These are phyloP conservation scores for Xylariomycetidae sp. DNA, from an alignment of 2,329 filamentous ascomycete genomes.

Conservation along the genomic window DNA sequence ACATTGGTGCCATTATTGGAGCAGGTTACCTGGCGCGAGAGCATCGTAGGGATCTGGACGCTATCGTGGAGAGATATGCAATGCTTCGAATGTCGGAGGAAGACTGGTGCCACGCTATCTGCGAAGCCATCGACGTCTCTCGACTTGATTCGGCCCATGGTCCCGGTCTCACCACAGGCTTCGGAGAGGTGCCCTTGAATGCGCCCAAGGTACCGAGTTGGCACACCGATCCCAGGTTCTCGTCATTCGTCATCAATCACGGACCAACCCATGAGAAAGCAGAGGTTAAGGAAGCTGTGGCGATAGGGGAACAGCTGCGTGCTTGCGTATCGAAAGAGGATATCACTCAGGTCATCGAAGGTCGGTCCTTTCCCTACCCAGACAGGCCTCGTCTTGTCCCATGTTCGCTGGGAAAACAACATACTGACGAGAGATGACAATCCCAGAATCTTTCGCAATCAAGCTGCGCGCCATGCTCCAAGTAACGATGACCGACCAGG, in stretches of 20 bases:
- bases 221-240: constrained; percentile 13
- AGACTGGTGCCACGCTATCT: constrained; percentile 26
- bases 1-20: constrained; percentile 28
- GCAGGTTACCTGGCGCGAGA: constrained; percentile 13
- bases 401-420: not conserved
- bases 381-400: no score
- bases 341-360: not conserved
- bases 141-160: constrained; percentile 5
- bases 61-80: constrained; percentile 13
- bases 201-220: constrained; percentile 6
- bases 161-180: constrained; percentile 13
- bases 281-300: not conserved
- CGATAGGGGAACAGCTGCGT: constrained; percentile 2
- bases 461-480: constrained; percentile 10
- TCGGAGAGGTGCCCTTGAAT: not conserved
- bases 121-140: constrained; percentile 22
- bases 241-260: constrained; percentile 8
- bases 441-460: constrained; percentile 6
- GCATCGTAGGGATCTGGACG: constrained; percentile 7
- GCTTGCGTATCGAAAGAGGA: not conserved
- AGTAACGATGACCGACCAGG: constrained; percentile 6
- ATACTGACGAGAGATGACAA: not conserved
- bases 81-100: constrained; percentile 24
- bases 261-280: constrained; percentile 1
- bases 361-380: not conserved